phyloP scores from a whole-genome alignment of 1,284 basidiomycete species.

The Cryptococcus sp. region DNA sequence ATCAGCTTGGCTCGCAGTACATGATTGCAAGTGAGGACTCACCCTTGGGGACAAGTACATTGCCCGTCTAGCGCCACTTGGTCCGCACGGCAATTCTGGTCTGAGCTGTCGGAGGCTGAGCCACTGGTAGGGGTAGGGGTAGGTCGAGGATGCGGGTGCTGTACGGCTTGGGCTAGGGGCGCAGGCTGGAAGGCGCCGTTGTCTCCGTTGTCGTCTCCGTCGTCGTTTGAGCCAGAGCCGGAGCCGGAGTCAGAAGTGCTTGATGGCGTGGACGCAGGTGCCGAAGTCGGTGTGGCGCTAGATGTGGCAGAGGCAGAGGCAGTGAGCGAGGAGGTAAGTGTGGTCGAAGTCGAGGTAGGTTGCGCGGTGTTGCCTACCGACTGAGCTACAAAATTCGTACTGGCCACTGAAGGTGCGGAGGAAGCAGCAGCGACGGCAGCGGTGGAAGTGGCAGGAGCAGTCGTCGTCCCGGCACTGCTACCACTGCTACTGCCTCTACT shows the following conservation, averaged over 20 bases:
- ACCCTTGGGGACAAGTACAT: constrained; percentile 22
- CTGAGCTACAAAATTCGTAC: no score
- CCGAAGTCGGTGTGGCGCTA: background rate
- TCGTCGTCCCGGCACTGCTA: constrained; percentile 3
- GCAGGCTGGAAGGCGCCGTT: background rate
- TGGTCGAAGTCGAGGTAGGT: no score
- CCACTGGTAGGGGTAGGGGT: no score
- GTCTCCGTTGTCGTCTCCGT: background rate
- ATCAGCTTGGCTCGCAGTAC: no score
- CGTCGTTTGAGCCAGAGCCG: background rate
- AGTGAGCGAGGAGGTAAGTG: constrained; percentile 1
- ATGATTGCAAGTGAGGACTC: background rate
- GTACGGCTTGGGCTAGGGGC: background rate
- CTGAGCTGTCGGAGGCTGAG: no score
- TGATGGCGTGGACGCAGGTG: background rate
- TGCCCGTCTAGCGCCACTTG: constrained; percentile 19
- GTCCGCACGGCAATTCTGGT: constrained; percentile 16
- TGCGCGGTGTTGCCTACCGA: no score
- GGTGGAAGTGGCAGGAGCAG: constrained; percentile 7
- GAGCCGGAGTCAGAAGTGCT: background rate
- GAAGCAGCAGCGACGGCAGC: background rate
- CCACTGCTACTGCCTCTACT: no score
- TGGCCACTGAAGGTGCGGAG: no score
- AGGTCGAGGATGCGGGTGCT: background rate
- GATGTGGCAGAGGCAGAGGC: constrained; percentile 6